phyloP scores from a whole-genome alignment of 805 yeast genomes.

The Candida alai region DNA sequence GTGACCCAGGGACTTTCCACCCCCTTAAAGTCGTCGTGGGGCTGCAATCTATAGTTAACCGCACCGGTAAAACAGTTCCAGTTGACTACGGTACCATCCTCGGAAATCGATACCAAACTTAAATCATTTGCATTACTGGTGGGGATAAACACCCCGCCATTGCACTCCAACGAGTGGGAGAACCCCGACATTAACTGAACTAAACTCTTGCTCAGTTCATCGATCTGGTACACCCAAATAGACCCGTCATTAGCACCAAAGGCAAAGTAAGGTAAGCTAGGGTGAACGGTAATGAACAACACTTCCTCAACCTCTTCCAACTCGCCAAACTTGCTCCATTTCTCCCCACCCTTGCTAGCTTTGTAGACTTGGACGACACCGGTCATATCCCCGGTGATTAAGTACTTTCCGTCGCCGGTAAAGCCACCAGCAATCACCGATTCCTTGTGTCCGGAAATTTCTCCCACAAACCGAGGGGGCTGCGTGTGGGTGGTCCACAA shows the following conservation, averaged over 20 bases:
- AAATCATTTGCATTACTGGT: slow-evolving; percentile 50
- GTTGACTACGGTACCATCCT: slow-evolving; percentile 79
- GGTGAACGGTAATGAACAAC: slow-evolving; percentile 79
- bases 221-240: slow-evolving; percentile 86
- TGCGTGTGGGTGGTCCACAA: slow-evolving; percentile 89
- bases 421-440: slow-evolving; percentile 84
- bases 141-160: slow-evolving; percentile 71
- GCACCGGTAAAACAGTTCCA: slow-evolving; percentile 87
- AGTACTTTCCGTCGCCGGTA: slow-evolving; percentile 73
- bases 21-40: slow-evolving; percentile 64
- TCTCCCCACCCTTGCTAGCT: slow-evolving; percentile 72
- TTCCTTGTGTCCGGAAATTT: slow-evolving; percentile 79
- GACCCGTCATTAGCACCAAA: slow-evolving; percentile 92
- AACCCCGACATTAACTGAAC: slow-evolving; percentile 76
- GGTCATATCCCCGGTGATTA: slow-evolving; percentile 92
- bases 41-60: slow-evolving; percentile 62
- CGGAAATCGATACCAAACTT: slow-evolving; percentile 69
- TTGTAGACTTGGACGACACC: slow-evolving; percentile 77
- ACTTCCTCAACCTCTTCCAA: slow-evolving; percentile 89
- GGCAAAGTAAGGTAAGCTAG: slow-evolving; percentile 76
- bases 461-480: slow-evolving; percentile 77
- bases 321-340: slow-evolving; percentile 68
- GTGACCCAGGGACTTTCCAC: slow-evolving; percentile 87
- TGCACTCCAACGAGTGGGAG: slow-evolving; percentile 76
- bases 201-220: slow-evolving; percentile 41